Conservation (phyloP, 345 rosid genomes). For the Syzygium jambos region DNA sequence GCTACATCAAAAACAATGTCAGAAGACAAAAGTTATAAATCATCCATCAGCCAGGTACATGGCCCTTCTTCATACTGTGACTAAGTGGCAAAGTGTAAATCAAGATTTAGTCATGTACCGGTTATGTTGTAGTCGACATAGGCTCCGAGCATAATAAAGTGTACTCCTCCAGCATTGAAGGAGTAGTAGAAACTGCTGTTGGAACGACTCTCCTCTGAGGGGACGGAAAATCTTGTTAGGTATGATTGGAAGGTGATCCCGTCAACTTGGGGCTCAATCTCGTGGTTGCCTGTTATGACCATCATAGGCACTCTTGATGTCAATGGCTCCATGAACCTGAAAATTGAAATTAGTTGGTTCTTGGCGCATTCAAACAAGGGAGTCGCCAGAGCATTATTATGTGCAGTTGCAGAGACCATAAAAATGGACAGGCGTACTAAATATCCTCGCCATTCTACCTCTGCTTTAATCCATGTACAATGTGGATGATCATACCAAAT, state of each 20-base stretch:
- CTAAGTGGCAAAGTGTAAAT: neutral
- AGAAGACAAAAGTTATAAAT: neutral
- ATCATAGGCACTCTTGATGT: constrained; percentile 77
- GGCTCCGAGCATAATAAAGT: constrained; percentile 81
- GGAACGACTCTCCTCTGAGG: constrained; percentile 67
- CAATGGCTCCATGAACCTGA: constrained; percentile 82
- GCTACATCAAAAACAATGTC: neutral
- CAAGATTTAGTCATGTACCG: constrained; percentile 21
- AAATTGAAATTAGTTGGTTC: neutral
- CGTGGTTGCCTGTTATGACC: constrained; percentile 88
- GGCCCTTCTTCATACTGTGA: neutral
- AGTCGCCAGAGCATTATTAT: neutral
- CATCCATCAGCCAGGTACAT: neutral
- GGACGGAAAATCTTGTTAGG: constrained; percentile 63
- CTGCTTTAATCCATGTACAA: neutral
- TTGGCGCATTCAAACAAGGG: neutral
- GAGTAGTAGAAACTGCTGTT: constrained; percentile 73
- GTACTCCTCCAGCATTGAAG: constrained; percentile 78
- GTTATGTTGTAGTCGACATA: constrained; percentile 61
- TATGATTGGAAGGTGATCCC: constrained; percentile 66
- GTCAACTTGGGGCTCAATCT: constrained; percentile 71
- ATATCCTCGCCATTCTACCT: neutral
- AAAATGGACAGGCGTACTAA: neutral
- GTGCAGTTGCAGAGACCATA: neutral
- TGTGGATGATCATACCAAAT: neutral